Evolutionary conservation across 805 yeast genomes (phyloP).

Genomic region (Saccharomycopsis guyanensis): DNA sequence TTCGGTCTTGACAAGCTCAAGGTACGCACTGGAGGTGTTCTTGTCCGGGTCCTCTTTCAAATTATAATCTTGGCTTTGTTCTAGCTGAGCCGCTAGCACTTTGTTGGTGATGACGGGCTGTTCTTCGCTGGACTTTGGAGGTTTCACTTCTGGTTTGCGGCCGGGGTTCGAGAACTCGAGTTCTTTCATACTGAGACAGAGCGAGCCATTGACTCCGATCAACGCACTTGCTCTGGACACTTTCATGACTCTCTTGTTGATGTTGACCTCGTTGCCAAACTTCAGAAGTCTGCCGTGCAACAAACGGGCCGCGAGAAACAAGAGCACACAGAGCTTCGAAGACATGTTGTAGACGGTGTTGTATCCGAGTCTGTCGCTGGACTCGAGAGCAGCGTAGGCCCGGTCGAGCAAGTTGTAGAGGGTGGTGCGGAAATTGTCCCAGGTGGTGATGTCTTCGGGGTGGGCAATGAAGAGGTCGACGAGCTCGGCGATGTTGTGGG

Average conservation of each 20-base stretch:
- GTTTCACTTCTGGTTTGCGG: neutral
- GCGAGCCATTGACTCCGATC: slow-evolving; percentile 54
- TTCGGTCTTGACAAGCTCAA: slow-evolving; percentile 35
- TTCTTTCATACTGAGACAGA: slow-evolving; percentile 40
- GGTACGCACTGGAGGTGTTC: slow-evolving; percentile 22
- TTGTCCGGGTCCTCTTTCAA: slow-evolving; percentile 7
- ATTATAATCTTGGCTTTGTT: slow-evolving; percentile 5
- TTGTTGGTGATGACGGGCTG: slow-evolving; percentile 1
- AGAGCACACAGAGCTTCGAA: slow-evolving; percentile 43
- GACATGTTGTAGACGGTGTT: slow-evolving; percentile 45
- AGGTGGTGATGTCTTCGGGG: slow-evolving; percentile 48
- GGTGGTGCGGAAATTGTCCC: slow-evolving; percentile 49
- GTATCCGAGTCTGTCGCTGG: slow-evolving; percentile 44
- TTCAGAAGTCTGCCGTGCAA: slow-evolving; percentile 42
- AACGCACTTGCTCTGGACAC: slow-evolving; percentile 51
- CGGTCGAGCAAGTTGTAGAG: slow-evolving; percentile 41
- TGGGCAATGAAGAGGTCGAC: slow-evolving; percentile 49
- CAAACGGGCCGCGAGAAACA: slow-evolving; percentile 50
- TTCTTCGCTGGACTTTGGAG: neutral
- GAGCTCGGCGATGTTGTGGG: slow-evolving; percentile 18
- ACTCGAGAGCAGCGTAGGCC: slow-evolving; percentile 43
- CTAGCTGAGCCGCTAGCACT: neutral
- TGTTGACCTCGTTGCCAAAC: slow-evolving; percentile 38
- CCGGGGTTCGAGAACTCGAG: slow-evolving; percentile 13
- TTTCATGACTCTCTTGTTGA: slow-evolving; percentile 43